Conservation (phyloP, 2,329 filamentous ascomycete species). For the Pestalotiopsis fici region DNA sequence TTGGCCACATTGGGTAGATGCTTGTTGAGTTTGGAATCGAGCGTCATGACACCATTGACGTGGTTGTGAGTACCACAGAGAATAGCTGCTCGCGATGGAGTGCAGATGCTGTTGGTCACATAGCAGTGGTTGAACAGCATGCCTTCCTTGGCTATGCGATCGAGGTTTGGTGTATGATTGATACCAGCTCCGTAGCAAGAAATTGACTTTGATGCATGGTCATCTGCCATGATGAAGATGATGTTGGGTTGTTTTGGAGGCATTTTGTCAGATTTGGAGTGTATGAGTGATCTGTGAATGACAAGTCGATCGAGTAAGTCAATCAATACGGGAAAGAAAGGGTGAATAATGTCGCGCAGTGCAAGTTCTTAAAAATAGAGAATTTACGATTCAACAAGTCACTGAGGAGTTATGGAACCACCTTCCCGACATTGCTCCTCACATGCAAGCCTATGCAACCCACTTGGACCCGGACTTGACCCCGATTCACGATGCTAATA, state of each 20-base stretch:
- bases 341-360: no score
- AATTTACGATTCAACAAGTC: no score
- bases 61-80: slow-evolving; percentile 53
- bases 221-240: slow-evolving; percentile 57
- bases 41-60: slow-evolving; percentile 52
- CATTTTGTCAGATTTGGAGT: neutral
- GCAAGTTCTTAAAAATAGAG: no score
- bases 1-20: slow-evolving; percentile 53
- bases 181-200: slow-evolving; percentile 50
- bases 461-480: neutral
- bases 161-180: slow-evolving; percentile 52
- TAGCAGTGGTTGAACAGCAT: slow-evolving; percentile 56
- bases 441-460: neutral
- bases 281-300: no score
- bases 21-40: slow-evolving; percentile 50
- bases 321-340: no score
- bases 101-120: slow-evolving; percentile 55
- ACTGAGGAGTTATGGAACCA: neutral
- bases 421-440: neutral
- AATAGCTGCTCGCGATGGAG: slow-evolving; percentile 51
- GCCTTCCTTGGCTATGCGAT: slow-evolving; percentile 48
- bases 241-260: slow-evolving; percentile 33
- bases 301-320: no score
- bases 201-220: slow-evolving; percentile 53
- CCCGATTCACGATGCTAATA: neutral